phyloP scores from a whole-genome alignment of 768 basidiomycete species.

The Calvatia gigantea region DNA sequence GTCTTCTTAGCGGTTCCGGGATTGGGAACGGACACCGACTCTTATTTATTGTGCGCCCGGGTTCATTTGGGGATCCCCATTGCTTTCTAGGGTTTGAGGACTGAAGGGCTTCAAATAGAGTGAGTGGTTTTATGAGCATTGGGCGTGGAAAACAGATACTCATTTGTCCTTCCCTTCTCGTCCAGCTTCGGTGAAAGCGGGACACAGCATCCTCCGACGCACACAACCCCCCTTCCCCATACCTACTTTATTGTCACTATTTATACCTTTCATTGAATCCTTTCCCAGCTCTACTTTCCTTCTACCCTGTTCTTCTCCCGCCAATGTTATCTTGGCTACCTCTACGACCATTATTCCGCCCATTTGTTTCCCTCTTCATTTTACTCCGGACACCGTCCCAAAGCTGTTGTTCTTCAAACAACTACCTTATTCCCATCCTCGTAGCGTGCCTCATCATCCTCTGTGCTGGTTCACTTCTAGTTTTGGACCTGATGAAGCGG shows the following conservation, averaged over 20 bases:
- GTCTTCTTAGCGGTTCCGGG: too few species aligned
- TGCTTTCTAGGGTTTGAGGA: neutral
- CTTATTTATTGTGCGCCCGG: too few species aligned
- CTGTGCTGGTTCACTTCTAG: neutral
- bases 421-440: neutral
- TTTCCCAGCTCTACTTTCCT: neutral
- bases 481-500: neutral
- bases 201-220: neutral
- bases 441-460: neutral
- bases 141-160: neutral
- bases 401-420: neutral
- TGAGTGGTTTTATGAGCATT: neutral
- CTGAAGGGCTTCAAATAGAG: neutral
- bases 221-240: neutral
- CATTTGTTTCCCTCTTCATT: neutral
- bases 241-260: neutral
- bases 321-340: neutral
- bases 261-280: neutral
- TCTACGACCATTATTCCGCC: neutral
- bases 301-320: neutral
- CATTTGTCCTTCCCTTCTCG: neutral
- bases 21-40: too few species aligned
- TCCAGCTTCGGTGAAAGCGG: neutral
- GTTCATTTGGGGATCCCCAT: neutral
- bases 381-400: neutral